A percentile compares a stretch with the other conserved stretches of the same genome.
Evolutionary conservation across 352 stramenopile species (phyloP).

Genomic region (Stephanocyclus meneghinianus): DNA sequence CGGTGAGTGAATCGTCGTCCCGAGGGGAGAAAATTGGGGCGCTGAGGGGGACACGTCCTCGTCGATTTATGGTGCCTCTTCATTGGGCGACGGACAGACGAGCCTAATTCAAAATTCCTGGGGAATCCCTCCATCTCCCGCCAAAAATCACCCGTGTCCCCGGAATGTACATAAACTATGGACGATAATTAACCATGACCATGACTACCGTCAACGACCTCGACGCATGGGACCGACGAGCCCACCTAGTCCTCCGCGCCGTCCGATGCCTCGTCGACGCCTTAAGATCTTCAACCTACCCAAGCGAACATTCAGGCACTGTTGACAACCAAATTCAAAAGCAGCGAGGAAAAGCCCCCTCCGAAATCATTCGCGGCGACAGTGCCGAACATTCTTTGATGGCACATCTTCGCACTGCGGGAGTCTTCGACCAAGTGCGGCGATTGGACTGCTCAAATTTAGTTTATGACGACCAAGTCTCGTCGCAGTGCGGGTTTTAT

Average conservation of each 20-base stretch:
- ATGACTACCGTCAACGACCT: not conserved
- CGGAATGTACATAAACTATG: too few species aligned
- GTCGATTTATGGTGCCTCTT: too few species aligned
- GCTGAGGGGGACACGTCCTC: too few species aligned
- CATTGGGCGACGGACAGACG: not conserved
- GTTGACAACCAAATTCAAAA: not conserved
- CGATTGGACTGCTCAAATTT: not conserved
- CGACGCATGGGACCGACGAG: conserved; percentile 36
- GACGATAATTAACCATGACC: too few species aligned
- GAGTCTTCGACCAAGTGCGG: conserved; percentile 34
- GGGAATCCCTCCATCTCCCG: too few species aligned
- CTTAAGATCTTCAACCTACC: conserved; percentile 36
- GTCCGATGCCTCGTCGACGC: conserved; percentile 55
- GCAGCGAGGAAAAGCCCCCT: not conserved
- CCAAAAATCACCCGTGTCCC: too few species aligned
- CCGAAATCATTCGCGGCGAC: not conserved
- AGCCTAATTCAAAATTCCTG: too few species aligned
- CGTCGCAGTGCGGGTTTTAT: not conserved
- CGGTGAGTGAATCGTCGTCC: too few species aligned
- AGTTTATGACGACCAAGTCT: not conserved
- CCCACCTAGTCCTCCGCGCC: conserved; percentile 29
- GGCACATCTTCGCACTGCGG: conserved; percentile 28
- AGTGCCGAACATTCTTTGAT: conserved; percentile 24
- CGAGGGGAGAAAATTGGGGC: too few species aligned
- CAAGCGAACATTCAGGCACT: not conserved